phyloP scores from a whole-genome alignment of 768 basidiomycete genomes.

The Boletus rubroflammeus region DNA sequence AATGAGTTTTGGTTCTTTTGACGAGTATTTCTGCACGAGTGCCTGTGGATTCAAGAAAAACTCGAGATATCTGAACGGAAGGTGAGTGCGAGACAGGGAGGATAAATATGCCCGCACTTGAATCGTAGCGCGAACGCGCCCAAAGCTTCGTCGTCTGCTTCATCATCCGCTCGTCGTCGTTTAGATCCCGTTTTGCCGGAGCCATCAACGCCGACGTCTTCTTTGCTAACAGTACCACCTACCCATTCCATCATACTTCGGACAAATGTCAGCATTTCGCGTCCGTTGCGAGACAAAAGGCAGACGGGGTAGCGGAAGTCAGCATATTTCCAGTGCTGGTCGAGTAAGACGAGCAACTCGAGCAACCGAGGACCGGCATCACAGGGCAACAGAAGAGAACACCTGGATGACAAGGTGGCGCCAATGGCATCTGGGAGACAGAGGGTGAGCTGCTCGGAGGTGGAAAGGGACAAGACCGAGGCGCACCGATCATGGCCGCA shows the following conservation, averaged over 20 bases:
- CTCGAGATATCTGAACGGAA: constrained; percentile 71
- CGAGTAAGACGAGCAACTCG: constrained; percentile 91
- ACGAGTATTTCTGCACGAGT: constrained; percentile 76
- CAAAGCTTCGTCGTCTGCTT: constrained; percentile 76
- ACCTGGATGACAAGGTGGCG: constrained; percentile 73
- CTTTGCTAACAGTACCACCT: constrained; percentile 90
- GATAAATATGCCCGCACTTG: constrained; percentile 50
- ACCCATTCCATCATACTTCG: constrained; percentile 99
- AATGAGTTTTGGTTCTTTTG: constrained; percentile 88
- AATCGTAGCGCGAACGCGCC: constrained; percentile 88
- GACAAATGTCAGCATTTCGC: constrained; percentile 92
- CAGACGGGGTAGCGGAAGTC: constrained; percentile 85
- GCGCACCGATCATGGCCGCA: constrained; percentile 76
- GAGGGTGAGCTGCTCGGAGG: neutral
- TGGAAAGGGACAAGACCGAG: neutral
- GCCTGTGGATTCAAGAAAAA: constrained; percentile 84
- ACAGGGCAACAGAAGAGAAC: constrained; percentile 85
- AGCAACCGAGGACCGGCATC: constrained; percentile 94
- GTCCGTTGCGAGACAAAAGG: constrained; percentile 84
- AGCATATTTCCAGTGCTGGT: constrained; percentile 96
- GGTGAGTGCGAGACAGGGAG: neutral
- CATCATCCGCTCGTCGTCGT: constrained; percentile 59
- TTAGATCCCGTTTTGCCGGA: constrained; percentile 50
- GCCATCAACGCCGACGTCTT: constrained; percentile 82
- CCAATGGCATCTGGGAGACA: constrained; percentile 73